A percentile compares a stretch with the other conserved stretches of the same genome.
Evolutionary conservation across 495 filamentous ascomycete genomes (phyloP).

Genomic region (Thozetella sp.): DNA sequence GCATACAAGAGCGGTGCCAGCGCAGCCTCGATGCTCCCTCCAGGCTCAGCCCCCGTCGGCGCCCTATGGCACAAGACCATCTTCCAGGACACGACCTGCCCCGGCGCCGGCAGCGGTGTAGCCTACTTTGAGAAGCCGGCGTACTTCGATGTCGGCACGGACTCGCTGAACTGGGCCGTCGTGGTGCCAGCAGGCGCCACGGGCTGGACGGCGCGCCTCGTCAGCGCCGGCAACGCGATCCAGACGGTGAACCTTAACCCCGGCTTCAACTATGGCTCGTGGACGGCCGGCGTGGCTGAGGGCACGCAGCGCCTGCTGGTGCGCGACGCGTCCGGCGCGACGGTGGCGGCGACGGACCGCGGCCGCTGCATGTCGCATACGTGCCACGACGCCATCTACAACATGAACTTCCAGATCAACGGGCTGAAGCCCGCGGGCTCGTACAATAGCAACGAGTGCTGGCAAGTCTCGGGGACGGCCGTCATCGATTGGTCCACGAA

Average conservation of each 20-base stretch:
- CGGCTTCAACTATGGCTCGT: not conserved
- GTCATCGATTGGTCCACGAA: not conserved
- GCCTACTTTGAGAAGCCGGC: not conserved
- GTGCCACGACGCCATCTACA: not conserved
- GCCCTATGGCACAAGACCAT: conserved; percentile 4
- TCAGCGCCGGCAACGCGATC: not conserved
- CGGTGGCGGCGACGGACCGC: not conserved
- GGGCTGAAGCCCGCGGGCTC: not conserved
- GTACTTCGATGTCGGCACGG: not conserved
- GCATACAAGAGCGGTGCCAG: conserved; percentile 33
- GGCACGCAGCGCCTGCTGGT: not conserved
- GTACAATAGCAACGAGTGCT: conserved; percentile 1
- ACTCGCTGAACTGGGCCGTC: not conserved
- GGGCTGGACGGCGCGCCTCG: not conserved
- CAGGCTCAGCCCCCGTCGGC: conserved; percentile 7
- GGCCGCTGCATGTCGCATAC: conserved; percentile 2
- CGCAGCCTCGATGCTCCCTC: conserved; percentile 11
- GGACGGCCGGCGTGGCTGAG: not conserved
- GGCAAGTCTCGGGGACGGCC: not conserved
- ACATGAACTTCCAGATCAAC: not conserved
- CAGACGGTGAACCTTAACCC: not conserved
- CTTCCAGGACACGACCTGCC: not conserved
- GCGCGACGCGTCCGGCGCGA: not conserved
- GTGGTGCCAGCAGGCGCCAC: not conserved
- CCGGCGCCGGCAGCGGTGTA: not conserved